phyloP scores from a whole-genome alignment of 768 basidiomycete genomes.

The Podaxis mareebaensis region DNA sequence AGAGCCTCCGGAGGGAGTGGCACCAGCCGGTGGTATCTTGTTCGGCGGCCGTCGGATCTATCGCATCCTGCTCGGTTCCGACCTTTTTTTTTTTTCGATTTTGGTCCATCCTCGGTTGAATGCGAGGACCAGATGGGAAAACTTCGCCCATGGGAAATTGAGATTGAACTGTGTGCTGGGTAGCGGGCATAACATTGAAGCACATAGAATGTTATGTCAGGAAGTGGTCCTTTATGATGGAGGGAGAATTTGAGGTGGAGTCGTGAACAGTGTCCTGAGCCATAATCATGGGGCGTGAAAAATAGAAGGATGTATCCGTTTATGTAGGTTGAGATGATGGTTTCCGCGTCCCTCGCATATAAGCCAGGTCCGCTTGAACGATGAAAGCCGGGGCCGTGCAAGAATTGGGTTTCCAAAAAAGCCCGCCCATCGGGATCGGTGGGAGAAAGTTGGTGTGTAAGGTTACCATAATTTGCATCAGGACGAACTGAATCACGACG shows the following conservation, averaged over 20 bases:
- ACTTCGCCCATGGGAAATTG: no score
- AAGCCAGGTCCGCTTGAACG: neutral
- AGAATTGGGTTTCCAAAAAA: neutral
- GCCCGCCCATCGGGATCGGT: neutral
- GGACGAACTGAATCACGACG: slow-evolving; percentile 7
- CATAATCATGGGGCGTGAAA: neutral
- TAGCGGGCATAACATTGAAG: no score
- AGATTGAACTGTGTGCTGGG: no score
- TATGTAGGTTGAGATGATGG: neutral
- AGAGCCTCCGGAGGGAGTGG: no score
- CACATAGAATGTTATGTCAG: neutral
- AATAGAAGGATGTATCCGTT: neutral
- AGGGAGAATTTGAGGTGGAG: neutral
- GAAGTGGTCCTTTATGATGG: neutral
- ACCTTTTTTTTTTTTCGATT: no score
- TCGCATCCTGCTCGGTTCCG: no score
- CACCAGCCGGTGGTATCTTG: no score
- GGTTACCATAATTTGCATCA: slow-evolving; percentile 22
- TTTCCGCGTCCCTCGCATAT: neutral
- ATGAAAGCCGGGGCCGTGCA: neutral
- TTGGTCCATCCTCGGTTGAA: no score
- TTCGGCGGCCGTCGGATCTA: no score
- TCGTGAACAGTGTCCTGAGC: neutral
- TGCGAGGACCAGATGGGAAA: no score
- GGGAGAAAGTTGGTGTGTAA: neutral